Conservation (phyloP, 2,329 filamentous ascomycete genomes). For the Coleophoma eucalyptorum region DNA sequence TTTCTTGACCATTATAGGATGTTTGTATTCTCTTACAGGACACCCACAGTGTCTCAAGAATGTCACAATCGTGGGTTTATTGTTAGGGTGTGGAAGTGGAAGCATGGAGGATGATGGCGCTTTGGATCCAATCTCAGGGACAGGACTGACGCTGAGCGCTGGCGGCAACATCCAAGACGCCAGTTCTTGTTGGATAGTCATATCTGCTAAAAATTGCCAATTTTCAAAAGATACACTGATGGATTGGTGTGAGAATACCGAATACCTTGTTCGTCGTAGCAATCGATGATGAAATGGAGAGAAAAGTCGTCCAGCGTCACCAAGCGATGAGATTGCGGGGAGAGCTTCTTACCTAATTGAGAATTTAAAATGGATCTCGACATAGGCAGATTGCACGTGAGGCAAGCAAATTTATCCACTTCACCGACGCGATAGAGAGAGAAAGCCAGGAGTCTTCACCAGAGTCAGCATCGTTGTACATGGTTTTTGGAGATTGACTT, state of each 20-base stretch:
- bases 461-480: too few species aligned
- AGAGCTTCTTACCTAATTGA: background rate
- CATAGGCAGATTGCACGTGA: too few species aligned
- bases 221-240: too few species aligned
- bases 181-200: constrained; percentile 27
- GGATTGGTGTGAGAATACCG: background rate
- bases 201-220: constrained; percentile 1
- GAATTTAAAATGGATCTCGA: background rate
- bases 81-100: constrained; percentile 36
- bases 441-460: too few species aligned
- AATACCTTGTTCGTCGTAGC: too few species aligned
- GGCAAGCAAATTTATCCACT: too few species aligned
- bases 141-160: constrained; percentile 33
- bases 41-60: constrained; percentile 74
- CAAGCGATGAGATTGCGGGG: background rate
- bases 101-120: constrained; percentile 53
- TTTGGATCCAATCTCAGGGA: constrained; percentile 47
- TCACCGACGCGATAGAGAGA: too few species aligned
- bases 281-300: too few species aligned
- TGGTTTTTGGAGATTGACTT: too few species aligned
- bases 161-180: constrained; percentile 21
- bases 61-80: constrained; percentile 56
- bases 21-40: constrained; percentile 51
- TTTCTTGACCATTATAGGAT: background rate
- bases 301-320: too few species aligned